Evolutionary conservation across 768 basidiomycete species (phyloP).

Genomic region (Mycena maculata): DNA sequence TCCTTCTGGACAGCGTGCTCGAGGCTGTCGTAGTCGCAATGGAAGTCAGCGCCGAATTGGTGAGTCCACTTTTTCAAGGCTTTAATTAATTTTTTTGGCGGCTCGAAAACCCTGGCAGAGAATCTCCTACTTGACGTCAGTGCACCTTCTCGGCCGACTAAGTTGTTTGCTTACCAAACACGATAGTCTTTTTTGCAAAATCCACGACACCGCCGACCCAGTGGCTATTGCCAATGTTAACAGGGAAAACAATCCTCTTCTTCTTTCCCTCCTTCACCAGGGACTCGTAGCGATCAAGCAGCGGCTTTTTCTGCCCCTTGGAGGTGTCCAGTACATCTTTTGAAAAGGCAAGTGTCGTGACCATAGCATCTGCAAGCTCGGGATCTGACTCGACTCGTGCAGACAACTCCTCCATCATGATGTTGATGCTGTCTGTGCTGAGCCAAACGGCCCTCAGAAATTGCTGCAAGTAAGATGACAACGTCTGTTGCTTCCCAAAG

Average conservation of each 20-base stretch:
- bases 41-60: neutral
- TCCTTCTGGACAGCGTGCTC: slow-evolving; percentile 7
- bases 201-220: slow-evolving; percentile 10
- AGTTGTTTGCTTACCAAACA: neutral
- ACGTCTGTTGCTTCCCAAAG: neutral
- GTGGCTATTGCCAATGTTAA: neutral
- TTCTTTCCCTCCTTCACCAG: neutral
- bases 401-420: slow-evolving; percentile 27
- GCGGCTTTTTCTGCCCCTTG: neutral
- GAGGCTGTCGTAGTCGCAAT: neutral
- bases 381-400: slow-evolving; percentile 7
- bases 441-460: slow-evolving; percentile 25
- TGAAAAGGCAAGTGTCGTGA: slow-evolving; percentile 22
- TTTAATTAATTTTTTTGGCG: neutral
- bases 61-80: neutral
- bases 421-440: slow-evolving; percentile 14
- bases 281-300: neutral
- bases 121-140: neutral
- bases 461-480: slow-evolving; percentile 1
- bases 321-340: neutral
- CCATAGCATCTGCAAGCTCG: slow-evolving; percentile 11
- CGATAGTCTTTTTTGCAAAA: neutral
- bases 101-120: neutral
- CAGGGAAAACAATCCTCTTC: neutral
- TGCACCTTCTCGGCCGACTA: neutral